A percentile compares a stretch with the other conserved stretches of the same genome.
Evolutionary conservation across 2,329 filamentous ascomycete genomes (phyloP).

Genomic region (Nectriaceae sp.): DNA sequence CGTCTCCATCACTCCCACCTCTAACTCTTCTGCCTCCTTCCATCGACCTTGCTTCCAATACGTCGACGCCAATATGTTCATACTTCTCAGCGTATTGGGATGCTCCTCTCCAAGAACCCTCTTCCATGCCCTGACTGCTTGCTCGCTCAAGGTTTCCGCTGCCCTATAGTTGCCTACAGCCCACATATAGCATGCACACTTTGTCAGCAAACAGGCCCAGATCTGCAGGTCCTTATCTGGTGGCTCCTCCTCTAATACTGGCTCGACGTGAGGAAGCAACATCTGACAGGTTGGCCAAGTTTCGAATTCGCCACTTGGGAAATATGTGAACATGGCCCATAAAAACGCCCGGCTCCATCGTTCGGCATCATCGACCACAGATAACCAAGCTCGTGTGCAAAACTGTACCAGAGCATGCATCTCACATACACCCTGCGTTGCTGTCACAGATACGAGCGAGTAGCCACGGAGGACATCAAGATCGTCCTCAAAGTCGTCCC

Average conservation of each 20-base stretch:
- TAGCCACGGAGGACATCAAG: slow-evolving; percentile 17
- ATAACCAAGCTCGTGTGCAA: slow-evolving; percentile 24
- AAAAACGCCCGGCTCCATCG: slow-evolving; percentile 15
- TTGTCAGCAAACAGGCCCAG: slow-evolving; percentile 9
- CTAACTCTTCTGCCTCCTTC: not conserved
- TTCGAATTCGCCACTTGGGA: slow-evolving; percentile 14
- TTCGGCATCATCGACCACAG: not conserved
- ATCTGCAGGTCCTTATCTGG: not conserved
- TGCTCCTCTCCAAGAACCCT: slow-evolving; percentile 2
- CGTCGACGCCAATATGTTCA: not conserved
- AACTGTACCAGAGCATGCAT: slow-evolving; percentile 25
- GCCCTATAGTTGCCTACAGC: not conserved
- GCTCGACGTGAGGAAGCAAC: slow-evolving; percentile 17
- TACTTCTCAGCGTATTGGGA: slow-evolving; percentile 2
- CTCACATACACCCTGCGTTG: slow-evolving; percentile 7
- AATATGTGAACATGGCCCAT: slow-evolving; percentile 4
- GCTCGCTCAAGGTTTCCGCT: not conserved
- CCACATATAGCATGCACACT: slow-evolving; percentile 2
- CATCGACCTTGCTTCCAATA: slow-evolving; percentile 2
- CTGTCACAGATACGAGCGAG: slow-evolving; percentile 14
- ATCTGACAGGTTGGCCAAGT: slow-evolving; percentile 12
- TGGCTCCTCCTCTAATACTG: slow-evolving; percentile 1
- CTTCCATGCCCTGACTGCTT: not conserved
- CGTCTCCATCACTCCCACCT: not conserved
- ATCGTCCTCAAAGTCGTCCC: slow-evolving; percentile 10